Conservation (phyloP, 768 basidiomycete species). For the Podaxis sp. region DNA sequence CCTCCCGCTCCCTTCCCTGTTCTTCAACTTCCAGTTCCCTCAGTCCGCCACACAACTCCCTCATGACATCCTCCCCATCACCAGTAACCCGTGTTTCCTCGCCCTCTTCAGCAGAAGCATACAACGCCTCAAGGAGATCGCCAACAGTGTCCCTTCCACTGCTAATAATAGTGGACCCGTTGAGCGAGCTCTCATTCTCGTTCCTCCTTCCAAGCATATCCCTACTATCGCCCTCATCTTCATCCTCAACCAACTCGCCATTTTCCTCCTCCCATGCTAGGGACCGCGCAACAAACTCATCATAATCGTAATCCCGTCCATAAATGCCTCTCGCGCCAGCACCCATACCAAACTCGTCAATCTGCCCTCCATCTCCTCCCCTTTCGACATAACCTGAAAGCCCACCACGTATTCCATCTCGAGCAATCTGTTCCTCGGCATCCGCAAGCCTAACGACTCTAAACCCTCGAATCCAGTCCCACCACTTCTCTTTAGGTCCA, state of each 20-base stretch:
- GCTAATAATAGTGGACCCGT: too few species aligned
- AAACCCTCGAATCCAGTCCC: conserved; percentile 5
- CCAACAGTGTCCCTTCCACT: too few species aligned
- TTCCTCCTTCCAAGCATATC: not conserved
- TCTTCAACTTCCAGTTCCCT: too few species aligned
- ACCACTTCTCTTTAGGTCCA: conserved; percentile 1
- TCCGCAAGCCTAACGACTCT: not conserved
- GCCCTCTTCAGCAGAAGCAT: too few species aligned
- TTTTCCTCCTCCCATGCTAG: not conserved
- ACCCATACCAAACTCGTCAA: not conserved
- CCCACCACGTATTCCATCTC: not conserved
- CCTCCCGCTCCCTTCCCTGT: too few species aligned
- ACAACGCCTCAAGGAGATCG: too few species aligned
- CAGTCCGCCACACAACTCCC: too few species aligned
- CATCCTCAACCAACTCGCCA: not conserved
- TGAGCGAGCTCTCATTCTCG: too few species aligned
- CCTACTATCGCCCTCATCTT: not conserved
- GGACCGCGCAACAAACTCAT: conserved; percentile 1
- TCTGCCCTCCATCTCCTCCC: not conserved
- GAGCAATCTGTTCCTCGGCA: not conserved
- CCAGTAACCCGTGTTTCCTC: too few species aligned
- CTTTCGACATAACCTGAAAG: not conserved
- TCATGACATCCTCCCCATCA: too few species aligned
- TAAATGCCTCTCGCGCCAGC: not conserved
- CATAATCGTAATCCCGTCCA: not conserved